Percentiles rank a stretch among this genome's conserved stretches.
phyloP scores from a whole-genome alignment of 2,329 filamentous ascomycete species.

The Scytalidium sp. region DNA sequence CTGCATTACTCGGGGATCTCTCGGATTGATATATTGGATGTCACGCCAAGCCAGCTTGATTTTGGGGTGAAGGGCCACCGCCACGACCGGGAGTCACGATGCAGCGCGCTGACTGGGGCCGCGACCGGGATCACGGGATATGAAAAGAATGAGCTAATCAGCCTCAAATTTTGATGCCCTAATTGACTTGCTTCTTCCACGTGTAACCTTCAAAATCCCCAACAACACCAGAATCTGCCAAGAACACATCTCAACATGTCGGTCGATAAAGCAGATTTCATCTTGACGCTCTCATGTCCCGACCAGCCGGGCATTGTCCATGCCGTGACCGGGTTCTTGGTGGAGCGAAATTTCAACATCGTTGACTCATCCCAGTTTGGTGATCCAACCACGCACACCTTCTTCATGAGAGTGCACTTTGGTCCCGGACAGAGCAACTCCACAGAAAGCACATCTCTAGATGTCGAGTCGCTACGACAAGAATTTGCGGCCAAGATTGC shows the following conservation, averaged over 20 bases:
- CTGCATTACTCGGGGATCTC: too few relatives aligned
- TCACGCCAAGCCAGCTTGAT: too few relatives aligned
- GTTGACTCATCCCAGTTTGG: constrained; percentile 83
- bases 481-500: constrained; percentile 59
- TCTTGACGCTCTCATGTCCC: constrained; percentile 79
- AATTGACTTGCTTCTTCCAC: background rate
- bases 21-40: too few relatives aligned
- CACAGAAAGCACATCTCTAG: constrained; percentile 24
- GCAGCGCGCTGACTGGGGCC: too few relatives aligned
- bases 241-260: constrained; percentile 19
- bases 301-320: constrained; percentile 84
- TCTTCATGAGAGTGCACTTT: constrained; percentile 90
- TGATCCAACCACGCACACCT: constrained; percentile 68
- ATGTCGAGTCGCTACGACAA: constrained; percentile 46
- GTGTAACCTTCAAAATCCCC: background rate
- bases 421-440: constrained; percentile 44
- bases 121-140: background rate
- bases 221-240: background rate
- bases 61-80: too few relatives aligned
- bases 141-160: background rate
- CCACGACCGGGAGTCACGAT: too few relatives aligned
- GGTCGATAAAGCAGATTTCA: constrained; percentile 48
- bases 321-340: constrained; percentile 76
- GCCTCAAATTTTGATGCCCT: background rate
- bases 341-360: constrained; percentile 72